These are phyloP conservation scores for Petunia hybrid DNA, from an alignment of 305 asterid species.

Conservation along the genomic window DNA sequence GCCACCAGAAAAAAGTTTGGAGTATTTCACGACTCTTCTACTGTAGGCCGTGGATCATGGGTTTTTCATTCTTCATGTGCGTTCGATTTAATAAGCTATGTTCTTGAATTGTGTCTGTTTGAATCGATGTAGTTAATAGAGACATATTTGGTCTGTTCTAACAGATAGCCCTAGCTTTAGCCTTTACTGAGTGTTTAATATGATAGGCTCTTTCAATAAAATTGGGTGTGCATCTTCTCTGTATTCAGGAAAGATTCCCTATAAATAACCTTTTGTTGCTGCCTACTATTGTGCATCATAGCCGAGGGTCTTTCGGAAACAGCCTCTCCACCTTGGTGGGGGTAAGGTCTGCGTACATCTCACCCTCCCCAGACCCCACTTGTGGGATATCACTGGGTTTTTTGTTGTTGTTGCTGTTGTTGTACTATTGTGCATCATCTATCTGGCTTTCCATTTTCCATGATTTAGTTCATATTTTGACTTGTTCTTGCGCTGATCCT, in stretches of 20 bases:
- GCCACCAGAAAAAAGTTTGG: conserved; percentile 18
- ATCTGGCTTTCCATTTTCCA: conserved; percentile 24
- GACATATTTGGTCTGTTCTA: background rate
- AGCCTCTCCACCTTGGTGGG: too few species aligned
- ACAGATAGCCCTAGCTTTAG: conserved; percentile 9
- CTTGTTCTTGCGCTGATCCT: background rate
- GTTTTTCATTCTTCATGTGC: background rate
- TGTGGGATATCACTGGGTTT: too few species aligned
- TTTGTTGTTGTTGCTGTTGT: too few species aligned
- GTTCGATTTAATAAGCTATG: background rate
- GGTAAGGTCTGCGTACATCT: too few species aligned
- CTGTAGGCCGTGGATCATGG: conserved; percentile 2
- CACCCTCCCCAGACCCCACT: too few species aligned
- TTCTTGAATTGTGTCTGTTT: conserved; percentile 7
- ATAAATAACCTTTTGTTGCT: conserved; percentile 19
- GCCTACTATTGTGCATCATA: conserved; percentile 3
- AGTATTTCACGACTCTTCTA: conserved; percentile 12
- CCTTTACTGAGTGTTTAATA: conserved; percentile 13
- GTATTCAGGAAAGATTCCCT: conserved; percentile 24
- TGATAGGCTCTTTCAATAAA: conserved; percentile 4
- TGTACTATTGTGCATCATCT: conserved; percentile 19
- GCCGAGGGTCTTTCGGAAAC: too few species aligned
- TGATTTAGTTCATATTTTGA: background rate
- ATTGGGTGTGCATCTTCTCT: background rate
- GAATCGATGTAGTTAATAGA: conserved; percentile 8